These are phyloP conservation scores for Wickerhamiella domercqiae DNA, from an alignment of 805 yeast genomes.

Conservation along the genomic window DNA sequence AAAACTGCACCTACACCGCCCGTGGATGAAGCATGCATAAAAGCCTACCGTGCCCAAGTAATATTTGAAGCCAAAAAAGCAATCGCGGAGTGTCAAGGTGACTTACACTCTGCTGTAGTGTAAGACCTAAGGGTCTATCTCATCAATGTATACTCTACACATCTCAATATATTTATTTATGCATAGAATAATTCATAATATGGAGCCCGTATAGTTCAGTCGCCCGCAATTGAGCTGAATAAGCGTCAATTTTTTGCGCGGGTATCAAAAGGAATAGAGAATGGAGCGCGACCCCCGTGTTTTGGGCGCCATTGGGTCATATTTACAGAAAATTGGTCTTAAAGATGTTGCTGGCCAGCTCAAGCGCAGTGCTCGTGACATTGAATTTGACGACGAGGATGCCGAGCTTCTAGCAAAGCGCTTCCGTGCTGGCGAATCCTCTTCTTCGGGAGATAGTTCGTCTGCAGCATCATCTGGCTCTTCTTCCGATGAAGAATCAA, in stretches of 20 bases:
- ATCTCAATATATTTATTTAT: too few relatives aligned
- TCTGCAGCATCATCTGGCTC: background rate
- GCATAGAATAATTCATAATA: too few relatives aligned
- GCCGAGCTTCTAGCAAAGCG: constrained; percentile 15
- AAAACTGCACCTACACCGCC: background rate
- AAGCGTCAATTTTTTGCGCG: too few relatives aligned
- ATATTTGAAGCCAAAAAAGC: background rate
- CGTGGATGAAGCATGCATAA: background rate
- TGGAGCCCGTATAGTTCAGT: too few relatives aligned
- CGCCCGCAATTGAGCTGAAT: too few relatives aligned
- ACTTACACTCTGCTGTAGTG: too few relatives aligned
- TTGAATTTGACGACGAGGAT: constrained; percentile 17
- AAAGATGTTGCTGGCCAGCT: constrained; percentile 22
- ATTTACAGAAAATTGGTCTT: constrained; percentile 21
- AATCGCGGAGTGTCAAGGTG: too few relatives aligned
- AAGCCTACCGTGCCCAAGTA: background rate
- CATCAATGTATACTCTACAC: too few relatives aligned
- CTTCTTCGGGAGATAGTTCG: constrained; percentile 1
- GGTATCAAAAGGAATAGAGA: too few relatives aligned
- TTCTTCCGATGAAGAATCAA: background rate
- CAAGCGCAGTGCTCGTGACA: constrained; percentile 16
- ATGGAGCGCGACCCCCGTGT: constrained; percentile 13
- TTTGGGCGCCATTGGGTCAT: constrained; percentile 21
- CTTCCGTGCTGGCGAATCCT: constrained; percentile 8
- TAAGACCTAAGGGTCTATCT: too few relatives aligned